phyloP scores from a whole-genome alignment of 1,284 basidiomycete genomes.

The Puccinia horiana region DNA sequence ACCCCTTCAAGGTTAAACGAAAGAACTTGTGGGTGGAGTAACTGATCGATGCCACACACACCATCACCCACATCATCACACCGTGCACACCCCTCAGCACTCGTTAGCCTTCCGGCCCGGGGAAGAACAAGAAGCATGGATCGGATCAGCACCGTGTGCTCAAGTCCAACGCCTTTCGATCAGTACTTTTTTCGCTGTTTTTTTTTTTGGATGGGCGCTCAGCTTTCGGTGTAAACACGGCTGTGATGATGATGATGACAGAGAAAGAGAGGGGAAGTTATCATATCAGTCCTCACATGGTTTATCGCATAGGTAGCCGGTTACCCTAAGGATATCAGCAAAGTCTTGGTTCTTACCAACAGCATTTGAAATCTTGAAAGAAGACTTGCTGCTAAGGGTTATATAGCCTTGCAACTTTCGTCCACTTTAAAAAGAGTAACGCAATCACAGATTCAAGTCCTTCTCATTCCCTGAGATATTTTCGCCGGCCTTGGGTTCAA shows the following conservation, averaged over 20 bases:
- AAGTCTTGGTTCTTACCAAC: neutral
- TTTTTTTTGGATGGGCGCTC: neutral
- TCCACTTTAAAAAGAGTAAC: neutral
- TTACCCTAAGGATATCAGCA: slow-evolving; percentile 2
- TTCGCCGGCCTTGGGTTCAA: neutral
- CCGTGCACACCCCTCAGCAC: neutral
- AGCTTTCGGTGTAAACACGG: slow-evolving; percentile 9
- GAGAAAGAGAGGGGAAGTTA: no score
- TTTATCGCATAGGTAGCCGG: neutral
- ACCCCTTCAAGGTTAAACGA: slow-evolving; percentile 6
- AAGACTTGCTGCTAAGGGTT: no score
- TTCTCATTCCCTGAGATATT: neutral
- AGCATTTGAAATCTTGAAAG: neutral
- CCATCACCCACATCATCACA: no score
- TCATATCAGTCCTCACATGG: neutral
- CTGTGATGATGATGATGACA: neutral
- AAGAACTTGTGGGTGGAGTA: neutral
- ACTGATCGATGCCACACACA: no score
- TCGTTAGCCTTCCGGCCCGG: slow-evolving; percentile 2
- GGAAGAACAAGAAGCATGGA: neutral
- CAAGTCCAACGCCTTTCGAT: neutral
- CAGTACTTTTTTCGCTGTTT: neutral
- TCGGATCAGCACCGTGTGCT: neutral
- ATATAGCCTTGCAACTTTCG: neutral
- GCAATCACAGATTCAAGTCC: neutral